phyloP scores from a whole-genome alignment of 306 rosid species.

The Senna tora region DNA sequence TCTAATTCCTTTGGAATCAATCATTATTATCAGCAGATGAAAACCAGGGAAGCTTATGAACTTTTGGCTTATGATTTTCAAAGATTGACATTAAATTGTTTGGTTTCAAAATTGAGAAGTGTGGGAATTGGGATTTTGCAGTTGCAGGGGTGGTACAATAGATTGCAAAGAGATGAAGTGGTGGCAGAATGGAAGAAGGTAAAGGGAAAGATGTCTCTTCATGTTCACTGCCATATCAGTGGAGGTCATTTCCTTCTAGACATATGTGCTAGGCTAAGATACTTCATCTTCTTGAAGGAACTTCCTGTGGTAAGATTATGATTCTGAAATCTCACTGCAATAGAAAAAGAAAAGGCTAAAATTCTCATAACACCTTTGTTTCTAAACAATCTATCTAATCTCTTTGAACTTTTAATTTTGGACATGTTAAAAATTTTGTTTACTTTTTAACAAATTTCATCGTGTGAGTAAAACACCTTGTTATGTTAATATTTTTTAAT shows the following conservation, averaged over 20 bases:
- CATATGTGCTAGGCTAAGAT: constrained; percentile 72
- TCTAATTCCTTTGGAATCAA: background rate
- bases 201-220: constrained; percentile 81
- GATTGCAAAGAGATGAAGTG: constrained; percentile 90
- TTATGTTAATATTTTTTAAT: no score
- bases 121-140: constrained; percentile 41
- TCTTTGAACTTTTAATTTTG: no score
- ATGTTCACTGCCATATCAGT: constrained; percentile 95
- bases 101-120: no score
- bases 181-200: constrained; percentile 94
- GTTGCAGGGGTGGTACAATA: constrained; percentile 96
- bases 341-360: no score
- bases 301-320: constrained; percentile 61
- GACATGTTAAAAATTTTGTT: no score
- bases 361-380: no score
- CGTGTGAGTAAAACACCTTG: no score
- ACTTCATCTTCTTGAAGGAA: constrained; percentile 80
- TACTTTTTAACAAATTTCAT: no score
- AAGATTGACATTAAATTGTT: no score
- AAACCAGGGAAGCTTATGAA: background rate
- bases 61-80: background rate
- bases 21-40: background rate
- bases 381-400: no score
- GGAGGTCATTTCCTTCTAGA: constrained; percentile 89
- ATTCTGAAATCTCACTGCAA: constrained; percentile 53